These are phyloP conservation scores for Boletus pseudopeckii DNA, from an alignment of 768 basidiomycete species.

Conservation along the genomic window DNA sequence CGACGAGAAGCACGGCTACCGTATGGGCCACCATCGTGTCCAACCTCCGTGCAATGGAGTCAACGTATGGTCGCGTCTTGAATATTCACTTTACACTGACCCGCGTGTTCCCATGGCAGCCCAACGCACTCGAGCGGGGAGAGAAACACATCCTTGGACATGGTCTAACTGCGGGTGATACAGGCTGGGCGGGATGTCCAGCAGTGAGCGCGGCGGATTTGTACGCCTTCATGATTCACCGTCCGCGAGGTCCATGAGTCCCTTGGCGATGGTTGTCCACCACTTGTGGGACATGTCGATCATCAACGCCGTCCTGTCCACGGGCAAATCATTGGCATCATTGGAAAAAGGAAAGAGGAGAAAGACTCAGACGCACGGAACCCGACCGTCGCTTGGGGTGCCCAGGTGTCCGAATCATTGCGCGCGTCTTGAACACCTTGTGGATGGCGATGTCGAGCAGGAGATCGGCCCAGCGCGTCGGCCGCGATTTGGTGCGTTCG, in stretches of 20 bases:
- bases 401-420: conserved; percentile 49
- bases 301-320: conserved; percentile 41
- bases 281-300: conserved; percentile 63
- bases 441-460: conserved; percentile 56
- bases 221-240: conserved; percentile 54
- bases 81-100: no score
- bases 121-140: no score
- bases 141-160: no score
- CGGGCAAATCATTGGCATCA: no score
- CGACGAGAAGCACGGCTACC: conserved; percentile 73
- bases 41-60: no score
- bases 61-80: no score
- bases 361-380: conserved; percentile 47
- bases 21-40: no score
- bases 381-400: conserved; percentile 56
- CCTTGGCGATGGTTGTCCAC: conserved; percentile 63
- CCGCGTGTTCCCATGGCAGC: no score
- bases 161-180: no score
- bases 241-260: conserved; percentile 67
- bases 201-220: conserved; percentile 44
- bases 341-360: no score
- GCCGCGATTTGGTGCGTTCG: no score
- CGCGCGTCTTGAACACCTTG: conserved; percentile 48
- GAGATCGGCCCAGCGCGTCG: conserved; percentile 63
- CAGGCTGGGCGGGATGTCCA: conserved; percentile 36